Evolutionary conservation across 176 grass and related monocot genomes (phyloP).

Genomic region (barley (Hordeum vulgare)): DNA sequence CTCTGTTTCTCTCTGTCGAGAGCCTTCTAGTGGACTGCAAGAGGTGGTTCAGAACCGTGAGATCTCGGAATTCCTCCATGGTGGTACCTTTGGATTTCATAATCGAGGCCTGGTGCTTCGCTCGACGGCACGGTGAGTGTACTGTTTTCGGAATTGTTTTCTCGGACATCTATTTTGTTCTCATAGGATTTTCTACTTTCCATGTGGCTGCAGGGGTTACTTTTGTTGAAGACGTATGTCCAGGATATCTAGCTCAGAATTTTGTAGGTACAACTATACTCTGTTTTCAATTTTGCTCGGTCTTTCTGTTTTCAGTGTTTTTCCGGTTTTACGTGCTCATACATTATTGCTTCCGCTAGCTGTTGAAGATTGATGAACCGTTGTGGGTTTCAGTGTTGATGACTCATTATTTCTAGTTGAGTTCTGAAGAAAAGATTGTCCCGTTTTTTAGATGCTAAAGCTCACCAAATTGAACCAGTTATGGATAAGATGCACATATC

Average conservation of each 20-base stretch:
- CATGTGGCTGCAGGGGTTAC: conserved; percentile 39
- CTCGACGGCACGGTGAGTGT: conserved; percentile 20
- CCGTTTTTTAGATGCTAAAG: not conserved
- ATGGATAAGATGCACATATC: not conserved
- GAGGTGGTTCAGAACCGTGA: conserved; percentile 36
- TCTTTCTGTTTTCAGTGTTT: not conserved
- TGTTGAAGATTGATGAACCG: not conserved
- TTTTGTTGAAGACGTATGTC: conserved; percentile 41
- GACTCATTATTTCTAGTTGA: not conserved
- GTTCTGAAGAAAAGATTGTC: not conserved
- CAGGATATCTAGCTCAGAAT: conserved; percentile 49
- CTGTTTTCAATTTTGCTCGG: not conserved
- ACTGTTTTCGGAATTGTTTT: not conserved
- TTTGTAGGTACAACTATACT: conserved; percentile 56
- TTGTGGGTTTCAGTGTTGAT: not conserved
- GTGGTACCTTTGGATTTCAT: conserved; percentile 18
- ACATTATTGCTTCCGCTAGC: not conserved
- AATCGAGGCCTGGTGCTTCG: conserved; percentile 31
- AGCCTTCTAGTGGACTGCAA: conserved; percentile 46
- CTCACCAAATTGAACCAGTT: not conserved
- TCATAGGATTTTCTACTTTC: not conserved
- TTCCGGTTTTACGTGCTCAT: not conserved
- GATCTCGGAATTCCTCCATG: not conserved
- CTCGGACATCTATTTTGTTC: not conserved
- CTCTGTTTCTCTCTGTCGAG: conserved; percentile 57